These are phyloP conservation scores for Salix arbutifolia DNA, from an alignment of 345 rosid genomes.

Conservation along the genomic window DNA sequence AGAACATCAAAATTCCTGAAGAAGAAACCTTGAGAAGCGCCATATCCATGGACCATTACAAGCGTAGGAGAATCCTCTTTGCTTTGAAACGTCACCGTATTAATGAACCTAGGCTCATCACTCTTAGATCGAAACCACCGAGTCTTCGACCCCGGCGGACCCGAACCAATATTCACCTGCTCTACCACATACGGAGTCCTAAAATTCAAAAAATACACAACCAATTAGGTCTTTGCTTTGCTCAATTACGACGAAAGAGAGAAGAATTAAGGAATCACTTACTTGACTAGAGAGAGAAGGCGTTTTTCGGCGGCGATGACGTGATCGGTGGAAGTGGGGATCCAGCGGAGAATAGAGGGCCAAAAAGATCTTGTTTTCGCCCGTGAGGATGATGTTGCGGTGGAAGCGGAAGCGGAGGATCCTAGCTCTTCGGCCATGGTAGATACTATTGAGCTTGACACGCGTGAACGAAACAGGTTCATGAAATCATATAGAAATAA, in stretches of 20 bases:
- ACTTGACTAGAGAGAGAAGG: constrained; percentile 86
- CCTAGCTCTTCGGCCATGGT: constrained; percentile 66
- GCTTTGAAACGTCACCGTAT: constrained; percentile 77
- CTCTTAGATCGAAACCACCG: constrained; percentile 92
- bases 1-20: constrained; percentile 89
- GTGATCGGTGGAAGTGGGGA: constrained; percentile 87
- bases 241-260: not conserved
- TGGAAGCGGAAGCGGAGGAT: constrained; percentile 40
- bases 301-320: constrained; percentile 95
- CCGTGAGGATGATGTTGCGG: constrained; percentile 23
- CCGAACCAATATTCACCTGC: constrained; percentile 82
- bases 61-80: constrained; percentile 78
- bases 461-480: constrained; percentile 38
- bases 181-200: constrained; percentile 94
- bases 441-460: constrained; percentile 19
- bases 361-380: constrained; percentile 57
- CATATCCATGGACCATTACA: constrained; percentile 97
- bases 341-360: constrained; percentile 94
- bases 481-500: constrained; percentile 18
- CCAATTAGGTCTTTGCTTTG: not conserved
- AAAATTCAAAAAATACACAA: constrained; percentile 15
- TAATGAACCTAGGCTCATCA: constrained; percentile 72
- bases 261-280: not conserved
- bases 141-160: constrained; percentile 80
- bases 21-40: constrained; percentile 93